Percentiles rank a stretch among this genome's conserved stretches.
Evolutionary conservation across 805 yeast species (phyloP).

Genomic region (Starmerella sp.): DNA sequence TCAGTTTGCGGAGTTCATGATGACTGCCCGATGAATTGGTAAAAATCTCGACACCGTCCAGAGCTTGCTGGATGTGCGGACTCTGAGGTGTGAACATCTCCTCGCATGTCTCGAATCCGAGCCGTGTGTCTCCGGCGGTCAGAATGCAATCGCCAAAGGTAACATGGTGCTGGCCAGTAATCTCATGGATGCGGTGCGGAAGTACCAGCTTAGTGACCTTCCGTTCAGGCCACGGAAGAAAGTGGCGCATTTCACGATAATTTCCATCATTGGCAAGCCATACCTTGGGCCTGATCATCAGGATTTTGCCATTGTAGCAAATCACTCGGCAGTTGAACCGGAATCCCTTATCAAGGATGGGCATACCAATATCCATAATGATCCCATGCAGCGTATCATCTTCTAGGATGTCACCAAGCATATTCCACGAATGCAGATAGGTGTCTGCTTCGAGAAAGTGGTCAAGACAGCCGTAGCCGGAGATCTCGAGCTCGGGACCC

Average conservation of each 20-base stretch:
- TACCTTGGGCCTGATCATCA: slow-evolving; percentile 83
- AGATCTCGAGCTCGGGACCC: slow-evolving; percentile 91
- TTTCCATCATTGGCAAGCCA: slow-evolving; percentile 96
- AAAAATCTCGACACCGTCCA: slow-evolving; percentile 95
- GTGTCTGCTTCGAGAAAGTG: slow-evolving; percentile 87
- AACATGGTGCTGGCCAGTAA: slow-evolving; percentile 58
- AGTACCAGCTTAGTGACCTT: slow-evolving; percentile 60
- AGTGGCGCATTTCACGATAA: slow-evolving; percentile 93
- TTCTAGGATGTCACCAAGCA: slow-evolving; percentile 64
- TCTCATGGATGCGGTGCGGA: slow-evolving; percentile 55
- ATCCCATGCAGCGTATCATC: slow-evolving; percentile 64
- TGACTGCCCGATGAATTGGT: slow-evolving; percentile 97
- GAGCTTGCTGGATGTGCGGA: slow-evolving; percentile 82
- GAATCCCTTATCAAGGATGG: slow-evolving; percentile 74
- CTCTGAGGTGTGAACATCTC: slow-evolving; percentile 93
- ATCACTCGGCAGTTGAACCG: slow-evolving; percentile 85
- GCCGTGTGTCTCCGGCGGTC: slow-evolving; percentile 69
- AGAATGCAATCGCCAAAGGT: slow-evolving; percentile 86
- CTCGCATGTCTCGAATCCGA: slow-evolving; percentile 98
- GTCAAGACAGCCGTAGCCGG: slow-evolving; percentile 68
- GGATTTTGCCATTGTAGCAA: slow-evolving; percentile 64
- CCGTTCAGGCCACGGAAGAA: slow-evolving; percentile 88
- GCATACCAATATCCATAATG: slow-evolving; percentile 87
- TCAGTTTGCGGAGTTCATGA: slow-evolving; percentile 83
- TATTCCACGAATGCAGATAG: slow-evolving; percentile 88